phyloP scores from a whole-genome alignment of 2,329 filamentous ascomycete species.

The Nannizzia gypsea region DNA sequence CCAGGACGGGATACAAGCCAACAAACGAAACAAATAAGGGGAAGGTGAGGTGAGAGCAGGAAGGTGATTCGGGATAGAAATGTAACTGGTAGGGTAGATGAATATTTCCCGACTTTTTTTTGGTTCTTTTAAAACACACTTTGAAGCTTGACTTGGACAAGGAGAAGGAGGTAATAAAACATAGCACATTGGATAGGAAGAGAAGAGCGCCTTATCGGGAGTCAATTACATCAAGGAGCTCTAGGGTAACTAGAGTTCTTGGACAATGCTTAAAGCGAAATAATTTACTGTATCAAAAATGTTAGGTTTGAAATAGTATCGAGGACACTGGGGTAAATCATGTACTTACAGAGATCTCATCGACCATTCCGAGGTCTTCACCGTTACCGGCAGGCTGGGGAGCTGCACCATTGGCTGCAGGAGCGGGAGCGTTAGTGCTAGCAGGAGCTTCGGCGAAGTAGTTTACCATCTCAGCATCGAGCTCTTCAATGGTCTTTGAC shows the following conservation, averaged over 20 bases:
- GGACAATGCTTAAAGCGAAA: neutral
- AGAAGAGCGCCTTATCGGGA: neutral
- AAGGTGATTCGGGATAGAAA: neutral
- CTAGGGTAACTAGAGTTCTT: neutral
- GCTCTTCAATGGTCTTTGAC: constrained; percentile 83
- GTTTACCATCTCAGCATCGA: constrained; percentile 95
- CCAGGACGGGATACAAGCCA: neutral
- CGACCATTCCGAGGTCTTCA: constrained; percentile 42
- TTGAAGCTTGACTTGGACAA: neutral
- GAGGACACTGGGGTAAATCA: no score
- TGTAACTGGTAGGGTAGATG: neutral
- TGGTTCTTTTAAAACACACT: neutral
- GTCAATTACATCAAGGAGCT: neutral
- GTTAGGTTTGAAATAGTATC: neutral
- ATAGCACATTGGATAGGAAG: neutral
- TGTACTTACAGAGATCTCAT: constrained; percentile 42
- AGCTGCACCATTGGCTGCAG: constrained; percentile 35
- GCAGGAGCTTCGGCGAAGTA: constrained; percentile 54
- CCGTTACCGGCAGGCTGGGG: constrained; percentile 39
- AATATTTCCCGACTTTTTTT: neutral
- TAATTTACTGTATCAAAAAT: neutral
- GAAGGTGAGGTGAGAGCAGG: neutral
- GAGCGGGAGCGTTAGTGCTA: constrained; percentile 31
- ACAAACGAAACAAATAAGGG: neutral
- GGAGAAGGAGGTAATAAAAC: neutral